Evolutionary conservation across 208 protist genomes (phyloP), one percentile per base, ranked within the genome.

Genomic region (Trypanosoma avium): DNA sequence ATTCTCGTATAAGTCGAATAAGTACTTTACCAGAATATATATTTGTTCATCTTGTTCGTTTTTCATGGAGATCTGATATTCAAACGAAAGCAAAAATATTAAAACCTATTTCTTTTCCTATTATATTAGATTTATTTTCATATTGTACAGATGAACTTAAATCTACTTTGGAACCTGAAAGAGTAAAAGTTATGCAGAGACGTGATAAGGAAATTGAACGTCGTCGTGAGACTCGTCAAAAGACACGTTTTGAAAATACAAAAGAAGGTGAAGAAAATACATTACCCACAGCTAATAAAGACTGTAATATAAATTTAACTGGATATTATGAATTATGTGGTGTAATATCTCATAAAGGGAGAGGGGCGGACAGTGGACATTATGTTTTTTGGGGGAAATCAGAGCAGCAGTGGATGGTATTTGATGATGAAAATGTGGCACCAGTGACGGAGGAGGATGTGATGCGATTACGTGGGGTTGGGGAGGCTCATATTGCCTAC

Each of bases 321-420:
- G 92, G 79, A 1, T 95, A 89, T 60, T 97, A 97, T 70, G 91
- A 96, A 59, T 76, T 97, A 4, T 93, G 79, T 66, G 87, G 83
- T 38, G 85, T 97, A 42, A 84, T 97, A 21, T 93, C 90, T 4
- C 94, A 97, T 78, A 95, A 96, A 70, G 94, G 94, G 10, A 75
- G 90, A 43, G 86, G 73, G 55, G 84, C 92, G 8, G 90, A 97
- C 48, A 69, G 77, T 27, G 94, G 94, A 8, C 94, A 97, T 66
- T 97, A 97, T 60, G 79, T 97, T 24, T 95, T 83, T 61, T 97
- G 92, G 90, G 86, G 87, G n/a, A 95, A 88, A 67, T 71, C 82
- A 40, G 73, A 27, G 4, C 59, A 66, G 38, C 68, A 75, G 43
- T 94, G 88, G 85, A 59, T 94, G 36, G 77, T 94, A 32, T 82